Conservation (phyloP, 495 filamentous ascomycete genomes). For the Hypoxylon subgilvum region DNA sequence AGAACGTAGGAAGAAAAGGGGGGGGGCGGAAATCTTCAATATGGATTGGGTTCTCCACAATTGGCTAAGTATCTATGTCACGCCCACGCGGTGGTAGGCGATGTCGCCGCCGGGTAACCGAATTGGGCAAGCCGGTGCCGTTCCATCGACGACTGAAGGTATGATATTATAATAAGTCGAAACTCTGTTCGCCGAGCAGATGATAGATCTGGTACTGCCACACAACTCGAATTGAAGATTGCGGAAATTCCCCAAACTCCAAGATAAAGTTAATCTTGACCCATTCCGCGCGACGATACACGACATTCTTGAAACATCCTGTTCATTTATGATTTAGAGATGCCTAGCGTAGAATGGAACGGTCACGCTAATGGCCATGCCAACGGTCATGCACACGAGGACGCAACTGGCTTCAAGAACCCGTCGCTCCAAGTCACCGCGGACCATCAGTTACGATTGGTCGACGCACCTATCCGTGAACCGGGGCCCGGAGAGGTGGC, state of each 20-base stretch:
- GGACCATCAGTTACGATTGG: constrained; percentile 58
- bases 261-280: not conserved
- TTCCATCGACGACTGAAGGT: constrained; percentile 1
- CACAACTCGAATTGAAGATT: not conserved
- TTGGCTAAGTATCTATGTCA: constrained; percentile 24
- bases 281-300: constrained; percentile 4
- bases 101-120: constrained; percentile 34
- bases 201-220: not conserved
- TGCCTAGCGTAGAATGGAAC: constrained; percentile 27
- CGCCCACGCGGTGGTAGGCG: constrained; percentile 18
- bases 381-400: constrained; percentile 23
- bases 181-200: constrained; percentile 1
- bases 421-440: constrained; percentile 63
- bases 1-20: too few relatives aligned
- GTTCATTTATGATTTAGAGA: constrained; percentile 3
- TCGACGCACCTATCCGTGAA: constrained; percentile 58
- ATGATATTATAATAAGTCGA: constrained; percentile 23
- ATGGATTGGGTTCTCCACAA: constrained; percentile 27
- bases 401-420: constrained; percentile 44
- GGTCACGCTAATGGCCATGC: constrained; percentile 24
- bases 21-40: constrained; percentile 18
- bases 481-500: constrained; percentile 55
- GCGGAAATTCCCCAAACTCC: constrained; percentile 3
- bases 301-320: constrained; percentile 2
- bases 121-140: constrained; percentile 22